Evolutionary conservation across 2,329 filamentous ascomycete species (phyloP), one percentile per base, ranked within the genome.

Genomic region (Chaetomiaceae sp.): DNA sequence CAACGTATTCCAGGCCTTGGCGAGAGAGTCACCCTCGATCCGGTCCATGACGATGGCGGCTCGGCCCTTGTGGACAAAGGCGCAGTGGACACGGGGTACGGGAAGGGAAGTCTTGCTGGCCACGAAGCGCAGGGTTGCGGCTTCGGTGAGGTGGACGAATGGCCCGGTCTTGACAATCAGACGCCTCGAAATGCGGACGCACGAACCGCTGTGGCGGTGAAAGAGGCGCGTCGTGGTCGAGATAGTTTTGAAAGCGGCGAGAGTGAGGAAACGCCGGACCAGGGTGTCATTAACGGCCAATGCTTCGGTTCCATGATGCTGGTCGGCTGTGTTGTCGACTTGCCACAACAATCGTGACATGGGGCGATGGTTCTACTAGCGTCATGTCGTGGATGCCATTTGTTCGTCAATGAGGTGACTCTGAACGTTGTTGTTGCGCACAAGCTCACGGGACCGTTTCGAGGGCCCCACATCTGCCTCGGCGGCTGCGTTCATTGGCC

Each of bases 21-120:
- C 37, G 0, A 69, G 38, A 6, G 44, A 17, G 11, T 52, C 17
- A 12, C 68, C 70, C 1, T 55, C 57, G 6, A 70, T 61, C 3
- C 65, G 58, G 38, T 69, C 65, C 75, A 79, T 80, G 0, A 78
- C 65, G 39, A 79, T 77, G 58, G 75, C 76, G 0, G 71, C 66
- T 4, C 58, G 57, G 17, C 68, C 68, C 9, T 68, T 66, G 49
- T 69, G 64, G 1, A 65, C 49, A 47, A 79, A 79, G 33, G 74
- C 66, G 56, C 67, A 75, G 56, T 74, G 65, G 1, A 78, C 65
- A 9, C 68, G 67, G 2, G 76, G 75, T 0, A 77, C 71, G 4
- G 75, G 75, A 20, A 79, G 40, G 19, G 53, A 52, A 2, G 48
- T 55, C 3, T 48, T 43, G 4, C 23, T 11, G 14, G 31, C 48